Evolutionary conservation across 1,284 basidiomycete genomes (phyloP).

Genomic region (Leccinum subrobustum): DNA sequence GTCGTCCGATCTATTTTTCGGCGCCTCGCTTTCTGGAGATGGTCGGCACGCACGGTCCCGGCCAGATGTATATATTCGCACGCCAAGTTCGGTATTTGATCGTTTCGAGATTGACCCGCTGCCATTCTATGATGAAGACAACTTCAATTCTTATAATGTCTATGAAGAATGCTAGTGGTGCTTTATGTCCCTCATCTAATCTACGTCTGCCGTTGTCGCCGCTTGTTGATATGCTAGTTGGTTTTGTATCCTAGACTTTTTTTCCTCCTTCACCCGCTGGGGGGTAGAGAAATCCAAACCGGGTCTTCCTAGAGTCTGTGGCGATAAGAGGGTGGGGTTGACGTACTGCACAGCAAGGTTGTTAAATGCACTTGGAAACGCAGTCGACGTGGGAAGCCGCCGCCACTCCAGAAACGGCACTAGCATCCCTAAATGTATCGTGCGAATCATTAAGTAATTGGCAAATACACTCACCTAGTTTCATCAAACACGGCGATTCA

Average conservation of each 20-base stretch:
- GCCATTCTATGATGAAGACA: slow-evolving; percentile 55
- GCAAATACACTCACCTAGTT: slow-evolving; percentile 25
- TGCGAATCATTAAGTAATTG: slow-evolving; percentile 1
- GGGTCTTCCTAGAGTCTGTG: slow-evolving; percentile 1
- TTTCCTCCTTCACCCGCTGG: background rate
- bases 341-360: slow-evolving; percentile 59
- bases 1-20: slow-evolving; percentile 45
- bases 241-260: slow-evolving; percentile 27
- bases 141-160: slow-evolving; percentile 45
- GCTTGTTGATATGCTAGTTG: slow-evolving; percentile 30
- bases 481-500: slow-evolving; percentile 30
- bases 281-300: background rate
- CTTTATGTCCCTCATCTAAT: slow-evolving; percentile 35
- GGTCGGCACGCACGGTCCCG: slow-evolving; percentile 44
- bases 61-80: slow-evolving; percentile 61
- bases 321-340: slow-evolving; percentile 21
- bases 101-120: slow-evolving; percentile 66
- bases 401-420: slow-evolving; percentile 46
- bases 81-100: slow-evolving; percentile 57
- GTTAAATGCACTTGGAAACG: slow-evolving; percentile 67
- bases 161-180: slow-evolving; percentile 60
- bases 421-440: slow-evolving; percentile 24
- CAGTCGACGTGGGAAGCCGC: slow-evolving; percentile 46
- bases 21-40: slow-evolving; percentile 49
- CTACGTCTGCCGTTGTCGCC: slow-evolving; percentile 17